A percentile compares a stretch with the other conserved stretches of the same genome.
Evolutionary conservation across 345 rosid species (phyloP).

Genomic region (Nasturtium officinale): DNA sequence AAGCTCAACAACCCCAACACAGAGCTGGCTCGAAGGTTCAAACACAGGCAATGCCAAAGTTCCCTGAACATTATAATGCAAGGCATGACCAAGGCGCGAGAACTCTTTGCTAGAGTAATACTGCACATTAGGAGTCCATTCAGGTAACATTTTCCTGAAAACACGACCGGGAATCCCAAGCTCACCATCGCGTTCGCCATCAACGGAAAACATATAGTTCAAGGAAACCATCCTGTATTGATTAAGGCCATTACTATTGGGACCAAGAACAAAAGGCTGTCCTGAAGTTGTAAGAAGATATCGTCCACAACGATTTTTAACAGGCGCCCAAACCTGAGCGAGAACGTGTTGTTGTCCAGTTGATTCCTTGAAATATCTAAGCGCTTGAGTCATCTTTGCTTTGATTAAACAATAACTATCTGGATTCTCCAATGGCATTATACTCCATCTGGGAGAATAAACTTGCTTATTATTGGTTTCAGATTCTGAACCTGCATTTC

Average conservation of each 20-base stretch:
- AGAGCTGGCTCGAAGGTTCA: slow-evolving; percentile 74
- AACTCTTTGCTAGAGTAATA: slow-evolving; percentile 84
- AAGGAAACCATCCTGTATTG: slow-evolving; percentile 88
- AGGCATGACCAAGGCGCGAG: slow-evolving; percentile 76
- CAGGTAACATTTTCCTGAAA: slow-evolving; percentile 77
- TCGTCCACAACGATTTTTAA: slow-evolving; percentile 53
- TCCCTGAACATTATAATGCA: slow-evolving; percentile 71
- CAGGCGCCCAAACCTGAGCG: slow-evolving; percentile 96
- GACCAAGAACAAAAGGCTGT: slow-evolving; percentile 88
- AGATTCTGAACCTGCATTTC: slow-evolving; percentile 50
- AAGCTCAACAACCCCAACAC: slow-evolving; percentile 92
- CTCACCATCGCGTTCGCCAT: slow-evolving; percentile 67
- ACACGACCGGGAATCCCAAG: slow-evolving; percentile 98
- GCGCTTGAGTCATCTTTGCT: slow-evolving; percentile 88
- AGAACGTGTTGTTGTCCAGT: slow-evolving; percentile 86
- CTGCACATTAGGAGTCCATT: slow-evolving; percentile 96
- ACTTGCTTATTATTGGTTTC: slow-evolving; percentile 43
- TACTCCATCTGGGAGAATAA: slow-evolving; percentile 56
- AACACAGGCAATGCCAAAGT: slow-evolving; percentile 92
- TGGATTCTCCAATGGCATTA: slow-evolving; percentile 58
- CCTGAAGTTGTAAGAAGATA: slow-evolving; percentile 79
- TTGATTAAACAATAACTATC: slow-evolving; percentile 68
- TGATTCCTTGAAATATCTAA: slow-evolving; percentile 76
- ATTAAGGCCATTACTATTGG: slow-evolving; percentile 69
- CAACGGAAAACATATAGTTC: slow-evolving; percentile 73